phyloP scores from a whole-genome alignment of 176 grass and related monocot genomes.

The Dendrocalamus sinicus region DNA sequence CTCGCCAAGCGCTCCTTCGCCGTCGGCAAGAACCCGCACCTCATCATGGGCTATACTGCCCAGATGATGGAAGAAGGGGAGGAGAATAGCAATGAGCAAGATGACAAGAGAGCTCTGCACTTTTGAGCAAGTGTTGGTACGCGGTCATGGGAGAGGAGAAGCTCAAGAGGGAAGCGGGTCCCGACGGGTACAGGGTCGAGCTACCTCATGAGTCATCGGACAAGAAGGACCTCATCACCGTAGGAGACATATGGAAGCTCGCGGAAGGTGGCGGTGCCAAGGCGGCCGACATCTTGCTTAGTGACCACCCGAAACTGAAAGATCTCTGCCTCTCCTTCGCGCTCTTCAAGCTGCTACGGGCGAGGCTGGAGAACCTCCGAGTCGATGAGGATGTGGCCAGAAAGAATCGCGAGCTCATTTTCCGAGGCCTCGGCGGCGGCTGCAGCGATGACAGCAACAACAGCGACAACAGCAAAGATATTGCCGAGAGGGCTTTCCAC shows the following conservation, averaged over 20 bases:
- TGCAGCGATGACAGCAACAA: neutral
- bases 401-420: conserved; percentile 15
- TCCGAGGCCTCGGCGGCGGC: neutral
- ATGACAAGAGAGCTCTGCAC: too few species aligned
- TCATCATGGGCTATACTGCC: conserved; percentile 25
- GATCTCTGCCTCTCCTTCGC: conserved; percentile 36
- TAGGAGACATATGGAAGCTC: conserved; percentile 4
- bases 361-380: neutral
- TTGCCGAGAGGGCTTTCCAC: neutral
- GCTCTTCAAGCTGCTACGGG: conserved; percentile 24
- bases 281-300: neutral
- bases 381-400: neutral
- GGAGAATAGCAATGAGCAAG: too few species aligned
- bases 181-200: neutral
- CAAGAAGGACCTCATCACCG: neutral
- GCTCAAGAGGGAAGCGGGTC: neutral
- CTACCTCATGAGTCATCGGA: neutral
- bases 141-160: conserved; percentile 35
- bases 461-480: neutral
- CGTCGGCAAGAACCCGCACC: conserved; percentile 20
- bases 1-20: conserved; percentile 34
- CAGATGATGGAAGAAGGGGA: conserved; percentile 17
- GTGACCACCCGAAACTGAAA: neutral
- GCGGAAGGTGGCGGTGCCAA: neutral
- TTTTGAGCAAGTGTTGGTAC: conserved; percentile 16